phyloP scores from a whole-genome alignment of 192 early-diverging fungal genomes.

The Gryganskiella cystojenkinii region DNA sequence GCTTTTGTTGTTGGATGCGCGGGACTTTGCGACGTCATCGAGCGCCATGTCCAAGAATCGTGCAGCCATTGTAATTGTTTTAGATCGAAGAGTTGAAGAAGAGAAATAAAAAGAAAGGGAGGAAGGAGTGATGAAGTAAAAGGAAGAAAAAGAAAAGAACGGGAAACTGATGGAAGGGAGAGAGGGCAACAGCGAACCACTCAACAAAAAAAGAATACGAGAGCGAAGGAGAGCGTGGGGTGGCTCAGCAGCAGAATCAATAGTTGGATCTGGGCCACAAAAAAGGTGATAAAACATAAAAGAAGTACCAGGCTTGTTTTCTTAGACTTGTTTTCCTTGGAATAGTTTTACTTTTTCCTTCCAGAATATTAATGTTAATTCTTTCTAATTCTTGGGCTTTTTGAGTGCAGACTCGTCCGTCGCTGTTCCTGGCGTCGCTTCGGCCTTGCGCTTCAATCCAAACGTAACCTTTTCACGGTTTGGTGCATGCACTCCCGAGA shows the following conservation, averaged over 20 bases:
- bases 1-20: conserved; percentile 29
- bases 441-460: conserved; percentile 59
- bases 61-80: conserved; percentile 36
- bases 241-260: too few species aligned
- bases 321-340: too few species aligned
- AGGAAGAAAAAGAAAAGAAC: background rate
- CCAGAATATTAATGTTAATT: too few species aligned
- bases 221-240: background rate
- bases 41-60: conserved; percentile 53
- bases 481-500: conserved; percentile 55
- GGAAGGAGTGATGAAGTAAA: background rate
- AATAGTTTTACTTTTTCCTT: too few species aligned
- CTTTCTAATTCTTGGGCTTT: conserved; percentile 8
- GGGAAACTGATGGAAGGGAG: background rate
- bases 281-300: too few species aligned
- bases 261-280: too few species aligned
- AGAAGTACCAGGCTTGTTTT: too few species aligned
- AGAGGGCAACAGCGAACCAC: background rate
- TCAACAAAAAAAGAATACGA: background rate
- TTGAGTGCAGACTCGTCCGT: conserved; percentile 35
- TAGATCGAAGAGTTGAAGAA: background rate
- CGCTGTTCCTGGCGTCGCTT: conserved; percentile 28
- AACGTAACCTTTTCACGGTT: conserved; percentile 59
- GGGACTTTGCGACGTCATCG: conserved; percentile 49
- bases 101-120: background rate